Percentiles rank a stretch among this genome's conserved stretches.
These are phyloP conservation scores for Elsinoe fawcettii DNA, from an alignment of 2,329 filamentous ascomycete genomes.

Conservation along the genomic window DNA sequence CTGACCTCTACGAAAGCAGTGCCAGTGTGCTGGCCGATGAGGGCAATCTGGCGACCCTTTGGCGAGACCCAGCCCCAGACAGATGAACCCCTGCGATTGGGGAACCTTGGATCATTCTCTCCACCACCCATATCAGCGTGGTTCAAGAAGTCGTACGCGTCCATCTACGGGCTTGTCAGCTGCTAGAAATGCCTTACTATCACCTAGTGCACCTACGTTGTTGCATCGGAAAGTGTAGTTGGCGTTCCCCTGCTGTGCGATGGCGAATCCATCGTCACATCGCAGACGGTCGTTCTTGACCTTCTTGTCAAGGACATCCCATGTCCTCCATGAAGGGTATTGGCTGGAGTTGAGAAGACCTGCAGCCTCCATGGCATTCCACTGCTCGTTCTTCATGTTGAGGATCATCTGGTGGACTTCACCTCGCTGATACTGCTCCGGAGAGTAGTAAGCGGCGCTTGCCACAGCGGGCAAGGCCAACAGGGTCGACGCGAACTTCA, in stretches of 20 bases:
- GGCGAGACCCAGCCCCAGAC: conserved; percentile 52
- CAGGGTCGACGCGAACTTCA: conserved; percentile 17
- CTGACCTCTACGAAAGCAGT: conserved; percentile 48
- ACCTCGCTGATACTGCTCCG: conserved; percentile 13
- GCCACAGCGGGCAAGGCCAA: conserved; percentile 8
- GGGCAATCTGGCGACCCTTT: conserved; percentile 49
- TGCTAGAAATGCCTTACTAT: conserved; percentile 13
- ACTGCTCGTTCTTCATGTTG: conserved; percentile 24
- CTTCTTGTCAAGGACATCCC: conserved; percentile 27
- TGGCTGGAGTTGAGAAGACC: conserved; percentile 23
- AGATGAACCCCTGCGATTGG: conserved; percentile 35
- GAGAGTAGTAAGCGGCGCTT: conserved; percentile 1
- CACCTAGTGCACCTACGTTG: no score
- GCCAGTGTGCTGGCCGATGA: conserved; percentile 48
- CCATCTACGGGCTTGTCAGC: conserved; percentile 27
- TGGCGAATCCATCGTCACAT: conserved; percentile 39
- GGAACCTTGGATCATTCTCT: conserved; percentile 20
- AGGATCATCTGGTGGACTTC: conserved; percentile 16
- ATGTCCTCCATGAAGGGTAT: conserved; percentile 29
- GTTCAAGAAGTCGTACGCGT: conserved; percentile 49
- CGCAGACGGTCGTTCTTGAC: conserved; percentile 19
- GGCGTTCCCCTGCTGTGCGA: conserved; percentile 39
- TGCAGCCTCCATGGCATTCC: conserved; percentile 23
- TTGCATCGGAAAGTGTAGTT: conserved; percentile 44
- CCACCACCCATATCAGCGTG: conserved; percentile 47